A percentile compares a stretch with the other conserved stretches of the same genome.
Conservation (phyloP, 2,329 filamentous ascomycete species). For the Epichloe hybrida region DNA sequence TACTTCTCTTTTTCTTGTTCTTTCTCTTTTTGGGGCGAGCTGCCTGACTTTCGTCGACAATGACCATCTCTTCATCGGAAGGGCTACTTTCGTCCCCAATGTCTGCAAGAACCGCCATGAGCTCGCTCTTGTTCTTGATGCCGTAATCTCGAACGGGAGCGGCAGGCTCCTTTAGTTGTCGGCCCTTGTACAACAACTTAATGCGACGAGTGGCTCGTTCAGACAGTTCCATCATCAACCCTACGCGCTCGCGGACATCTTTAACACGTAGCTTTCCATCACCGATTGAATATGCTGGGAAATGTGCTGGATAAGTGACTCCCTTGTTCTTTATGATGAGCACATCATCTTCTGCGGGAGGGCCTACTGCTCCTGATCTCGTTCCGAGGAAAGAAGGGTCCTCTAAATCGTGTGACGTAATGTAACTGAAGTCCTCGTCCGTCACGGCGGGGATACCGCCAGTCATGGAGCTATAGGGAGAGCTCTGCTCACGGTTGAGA, state of each 20-base stretch:
- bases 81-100: slow-evolving; percentile 21
- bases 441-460: slow-evolving; percentile 48
- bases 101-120: slow-evolving; percentile 36
- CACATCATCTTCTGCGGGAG: slow-evolving; percentile 48
- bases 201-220: slow-evolving; percentile 38
- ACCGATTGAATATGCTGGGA: slow-evolving; percentile 62
- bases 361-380: neutral
- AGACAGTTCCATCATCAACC: slow-evolving; percentile 49
- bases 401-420: slow-evolving; percentile 62
- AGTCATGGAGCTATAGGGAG: slow-evolving; percentile 36
- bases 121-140: slow-evolving; percentile 46
- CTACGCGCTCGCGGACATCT: slow-evolving; percentile 54
- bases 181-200: slow-evolving; percentile 62
- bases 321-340: slow-evolving; percentile 56
- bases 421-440: slow-evolving; percentile 69
- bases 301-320: slow-evolving; percentile 54
- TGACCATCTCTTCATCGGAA: slow-evolving; percentile 31
- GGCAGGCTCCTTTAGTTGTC: slow-evolving; percentile 51
- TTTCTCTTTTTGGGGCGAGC: slow-evolving; percentile 26
- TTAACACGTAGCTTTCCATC: slow-evolving; percentile 56
- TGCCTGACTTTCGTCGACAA: slow-evolving; percentile 24
- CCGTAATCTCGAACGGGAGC: slow-evolving; percentile 46
- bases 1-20: slow-evolving; percentile 30
- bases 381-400: slow-evolving; percentile 18
- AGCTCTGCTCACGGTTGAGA: slow-evolving; percentile 30